These are phyloP conservation scores for Geosmithia flava DNA, from an alignment of 2,329 filamentous ascomycete genomes.

Conservation along the genomic window DNA sequence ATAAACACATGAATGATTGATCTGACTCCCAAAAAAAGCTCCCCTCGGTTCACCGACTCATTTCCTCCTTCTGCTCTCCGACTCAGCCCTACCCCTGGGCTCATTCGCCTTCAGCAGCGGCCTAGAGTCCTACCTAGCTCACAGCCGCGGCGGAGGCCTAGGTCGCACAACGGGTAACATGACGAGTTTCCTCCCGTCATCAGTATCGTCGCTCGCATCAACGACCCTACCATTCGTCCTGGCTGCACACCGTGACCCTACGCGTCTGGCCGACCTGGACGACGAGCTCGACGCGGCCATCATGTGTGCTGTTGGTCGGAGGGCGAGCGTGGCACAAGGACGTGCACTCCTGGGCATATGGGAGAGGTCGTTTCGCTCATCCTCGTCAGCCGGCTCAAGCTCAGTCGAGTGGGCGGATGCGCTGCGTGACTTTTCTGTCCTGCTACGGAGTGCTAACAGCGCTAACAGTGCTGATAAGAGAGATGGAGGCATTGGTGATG, in stretches of 20 bases:
- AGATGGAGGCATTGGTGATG: slow-evolving; percentile 1
- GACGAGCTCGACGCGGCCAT: slow-evolving; percentile 67
- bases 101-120: slow-evolving; percentile 82
- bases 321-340: slow-evolving; percentile 65
- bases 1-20: not conserved
- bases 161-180: slow-evolving; percentile 28
- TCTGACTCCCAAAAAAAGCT: not conserved
- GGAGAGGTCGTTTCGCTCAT: slow-evolving; percentile 52
- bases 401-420: slow-evolving; percentile 11
- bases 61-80: slow-evolving; percentile 64
- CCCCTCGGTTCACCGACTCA: slow-evolving; percentile 28
- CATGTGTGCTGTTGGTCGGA: slow-evolving; percentile 65
- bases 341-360: slow-evolving; percentile 63
- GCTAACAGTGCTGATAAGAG: not conserved
- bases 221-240: slow-evolving; percentile 66
- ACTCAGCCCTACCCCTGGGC: slow-evolving; percentile 70
- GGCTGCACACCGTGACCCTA: slow-evolving; percentile 47
- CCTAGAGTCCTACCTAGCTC: slow-evolving; percentile 70
- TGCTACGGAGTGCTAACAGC: not conserved
- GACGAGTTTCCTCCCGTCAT: slow-evolving; percentile 55
- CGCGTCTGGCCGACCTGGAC: slow-evolving; percentile 45
- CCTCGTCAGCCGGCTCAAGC: slow-evolving; percentile 4
- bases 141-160: slow-evolving; percentile 19
- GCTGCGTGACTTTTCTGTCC: slow-evolving; percentile 20
- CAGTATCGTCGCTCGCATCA: slow-evolving; percentile 57